These are phyloP conservation scores for Xylaria sp. DNA, from an alignment of 2,329 filamentous ascomycete species.

Conservation along the genomic window DNA sequence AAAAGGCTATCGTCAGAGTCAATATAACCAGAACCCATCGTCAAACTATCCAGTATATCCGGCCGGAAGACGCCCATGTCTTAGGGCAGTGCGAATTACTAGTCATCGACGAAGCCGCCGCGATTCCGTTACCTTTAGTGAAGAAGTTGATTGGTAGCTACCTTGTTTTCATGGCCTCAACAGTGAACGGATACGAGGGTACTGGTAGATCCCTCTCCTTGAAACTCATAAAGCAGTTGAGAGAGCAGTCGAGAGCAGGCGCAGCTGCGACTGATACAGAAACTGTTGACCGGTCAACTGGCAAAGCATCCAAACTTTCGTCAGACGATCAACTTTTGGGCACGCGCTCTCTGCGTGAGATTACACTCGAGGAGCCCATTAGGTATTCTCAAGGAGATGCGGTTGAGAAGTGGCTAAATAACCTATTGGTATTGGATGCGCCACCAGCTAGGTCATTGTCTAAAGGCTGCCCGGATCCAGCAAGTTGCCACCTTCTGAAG, in stretches of 20 bases:
- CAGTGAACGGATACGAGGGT: constrained; percentile 98
- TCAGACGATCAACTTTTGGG: constrained; percentile 60
- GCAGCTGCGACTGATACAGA: constrained; percentile 61
- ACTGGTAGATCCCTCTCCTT: constrained; percentile 93
- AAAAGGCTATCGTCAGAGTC: constrained; percentile 97
- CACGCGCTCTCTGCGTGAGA: constrained; percentile 85
- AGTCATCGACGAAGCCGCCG: constrained; percentile 96
- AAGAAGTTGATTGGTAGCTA: constrained; percentile 96
- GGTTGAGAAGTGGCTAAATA: constrained; percentile 97
- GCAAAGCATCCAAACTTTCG: constrained; percentile 69
- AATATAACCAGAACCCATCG: constrained; percentile 94
- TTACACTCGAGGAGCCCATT: constrained; percentile 92
- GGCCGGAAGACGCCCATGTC: constrained; percentile 93
- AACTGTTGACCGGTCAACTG: constrained; percentile 79
- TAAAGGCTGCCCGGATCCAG: constrained; percentile 86
- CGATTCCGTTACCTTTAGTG: constrained; percentile 91
- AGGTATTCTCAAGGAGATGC: constrained; percentile 88
- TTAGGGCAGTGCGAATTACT: constrained; percentile 93
- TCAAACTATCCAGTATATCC: constrained; percentile 98
- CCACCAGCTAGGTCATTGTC: constrained; percentile 78
- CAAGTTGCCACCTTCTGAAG: constrained; percentile 87
- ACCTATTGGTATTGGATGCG: constrained; percentile 89
- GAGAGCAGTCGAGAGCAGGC: constrained; percentile 82
- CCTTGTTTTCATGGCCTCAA: constrained; percentile 98
- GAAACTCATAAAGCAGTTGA: constrained; percentile 95